Percentiles rank a stretch among this genome's conserved stretches.
phyloP scores from a whole-genome alignment of 257 asterid genomes.

The Solanum stenotomum region DNA sequence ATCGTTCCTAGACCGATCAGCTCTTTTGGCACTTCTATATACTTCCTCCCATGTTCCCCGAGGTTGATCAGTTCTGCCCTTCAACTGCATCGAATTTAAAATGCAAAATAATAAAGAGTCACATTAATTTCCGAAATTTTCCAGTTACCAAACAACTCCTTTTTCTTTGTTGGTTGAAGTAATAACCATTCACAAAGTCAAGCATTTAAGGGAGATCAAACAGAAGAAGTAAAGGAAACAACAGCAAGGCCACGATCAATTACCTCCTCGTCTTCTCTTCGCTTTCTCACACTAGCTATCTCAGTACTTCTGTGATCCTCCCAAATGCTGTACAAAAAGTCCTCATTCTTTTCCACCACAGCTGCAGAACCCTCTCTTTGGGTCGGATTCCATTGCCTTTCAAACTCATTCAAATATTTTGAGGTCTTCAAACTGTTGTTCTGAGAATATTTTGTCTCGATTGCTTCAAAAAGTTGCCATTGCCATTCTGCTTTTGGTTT shows the following conservation, averaged over 20 bases:
- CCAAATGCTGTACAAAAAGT: conserved; percentile 64
- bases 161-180: not conserved
- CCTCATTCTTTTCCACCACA: conserved; percentile 22
- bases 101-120: not conserved
- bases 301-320: conserved; percentile 65
- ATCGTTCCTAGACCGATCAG: conserved; percentile 48
- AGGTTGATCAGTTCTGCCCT: conserved; percentile 83
- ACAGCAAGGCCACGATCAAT: not conserved
- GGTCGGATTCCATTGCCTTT: conserved; percentile 43
- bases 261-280: conserved; percentile 91
- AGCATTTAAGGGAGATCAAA: conserved; percentile 2
- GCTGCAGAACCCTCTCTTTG: conserved; percentile 27
- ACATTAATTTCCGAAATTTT: not conserved
- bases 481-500: conserved; percentile 64
- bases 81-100: conserved; percentile 50
- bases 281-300: conserved; percentile 39
- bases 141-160: not conserved
- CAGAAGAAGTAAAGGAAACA: not conserved
- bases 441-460: conserved; percentile 2
- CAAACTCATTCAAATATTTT: conserved; percentile 31
- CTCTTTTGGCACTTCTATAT: conserved; percentile 69
- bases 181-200: not conserved
- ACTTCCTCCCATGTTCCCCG: conserved; percentile 92
- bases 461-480: conserved; percentile 55
- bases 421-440: conserved; percentile 11